Evolutionary conservation across 768 basidiomycete genomes (phyloP), one percentile per base, ranked within the genome.

Genomic region (Leccinum ochraceum): DNA sequence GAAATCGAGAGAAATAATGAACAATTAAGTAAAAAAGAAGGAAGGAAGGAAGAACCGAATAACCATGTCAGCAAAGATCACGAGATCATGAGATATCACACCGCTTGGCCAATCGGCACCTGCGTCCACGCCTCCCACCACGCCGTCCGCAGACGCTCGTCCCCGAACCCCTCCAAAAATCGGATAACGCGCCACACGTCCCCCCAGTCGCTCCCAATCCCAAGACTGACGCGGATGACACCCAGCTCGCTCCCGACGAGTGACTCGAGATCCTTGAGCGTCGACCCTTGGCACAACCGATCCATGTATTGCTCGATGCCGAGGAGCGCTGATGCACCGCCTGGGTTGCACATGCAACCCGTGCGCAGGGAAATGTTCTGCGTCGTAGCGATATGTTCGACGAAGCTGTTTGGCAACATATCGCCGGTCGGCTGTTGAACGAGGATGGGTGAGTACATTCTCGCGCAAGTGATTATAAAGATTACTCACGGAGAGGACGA

Each of bases 311-410:
- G 78, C 60, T 85, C 75, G 32, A 92, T 81, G 0, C 86, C 86
- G 5, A 92, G 79, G 16, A 94, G 75, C 5, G 88, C 83, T 1
- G 89, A 85, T 0, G 90, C 89, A 17, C 86, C 92, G 10, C 92
- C 92, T 16, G 92, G 90, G 64, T 94, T 94, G 69, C 92, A 94
- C 84, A 93, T 87, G 71, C 92, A 94, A 0, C 92, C 92, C 3
- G 91, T 90, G 48, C 92, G 86, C 34, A 94, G 74, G 17, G 90
- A 92, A 59, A 94, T 86, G 54, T 80, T 83, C 63, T 82, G 79
- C 56, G 74, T 77, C 17, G 86, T 80, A 14, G 90, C 89, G 1
- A 86, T 80, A 65, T 87, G 78, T 68, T 90, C 89, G 66, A 92
- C 80, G 73, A 91, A 91, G 3, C 85, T 85, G 62, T 88, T 87